Conservation (phyloP, 805 yeast genomes). For the Jamesozyma jinghongensis region DNA sequence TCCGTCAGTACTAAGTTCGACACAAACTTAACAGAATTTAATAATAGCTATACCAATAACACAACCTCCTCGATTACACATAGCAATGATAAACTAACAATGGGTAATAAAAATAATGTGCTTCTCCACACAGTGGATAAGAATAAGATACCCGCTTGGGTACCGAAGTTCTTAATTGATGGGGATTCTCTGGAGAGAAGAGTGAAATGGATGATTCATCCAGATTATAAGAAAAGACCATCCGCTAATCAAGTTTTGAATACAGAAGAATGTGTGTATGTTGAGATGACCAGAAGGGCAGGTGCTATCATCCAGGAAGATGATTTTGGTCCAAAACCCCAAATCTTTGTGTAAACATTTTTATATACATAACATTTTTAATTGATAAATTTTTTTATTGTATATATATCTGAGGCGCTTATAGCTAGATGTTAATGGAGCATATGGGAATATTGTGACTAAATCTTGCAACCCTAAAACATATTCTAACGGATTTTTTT, state of each 20-base stretch:
- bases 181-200: slow-evolving; percentile 65
- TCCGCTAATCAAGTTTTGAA: slow-evolving; percentile 62
- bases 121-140: not conserved
- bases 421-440: too few species aligned
- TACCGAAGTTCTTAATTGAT: slow-evolving; percentile 74
- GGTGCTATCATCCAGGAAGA: slow-evolving; percentile 96
- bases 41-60: slow-evolving; percentile 1
- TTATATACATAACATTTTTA: too few species aligned
- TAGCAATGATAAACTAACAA: not conserved
- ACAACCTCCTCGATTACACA: not conserved
- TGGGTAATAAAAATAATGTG: not conserved
- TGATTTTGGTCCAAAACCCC: slow-evolving; percentile 79
- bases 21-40: slow-evolving; percentile 20
- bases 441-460: too few species aligned
- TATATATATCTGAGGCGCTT: too few species aligned
- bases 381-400: too few species aligned
- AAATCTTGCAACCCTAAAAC: too few species aligned
- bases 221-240: slow-evolving; percentile 75
- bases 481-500: too few species aligned
- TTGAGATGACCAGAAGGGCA: slow-evolving; percentile 73
- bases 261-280: slow-evolving; percentile 63
- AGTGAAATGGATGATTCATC: slow-evolving; percentile 84
- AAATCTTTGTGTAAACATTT: slow-evolving; percentile 19
- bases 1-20: slow-evolving; percentile 24
- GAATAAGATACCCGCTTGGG: slow-evolving; percentile 62